phyloP scores from a whole-genome alignment of 768 basidiomycete genomes.

The Phlebiopsis gigantea region DNA sequence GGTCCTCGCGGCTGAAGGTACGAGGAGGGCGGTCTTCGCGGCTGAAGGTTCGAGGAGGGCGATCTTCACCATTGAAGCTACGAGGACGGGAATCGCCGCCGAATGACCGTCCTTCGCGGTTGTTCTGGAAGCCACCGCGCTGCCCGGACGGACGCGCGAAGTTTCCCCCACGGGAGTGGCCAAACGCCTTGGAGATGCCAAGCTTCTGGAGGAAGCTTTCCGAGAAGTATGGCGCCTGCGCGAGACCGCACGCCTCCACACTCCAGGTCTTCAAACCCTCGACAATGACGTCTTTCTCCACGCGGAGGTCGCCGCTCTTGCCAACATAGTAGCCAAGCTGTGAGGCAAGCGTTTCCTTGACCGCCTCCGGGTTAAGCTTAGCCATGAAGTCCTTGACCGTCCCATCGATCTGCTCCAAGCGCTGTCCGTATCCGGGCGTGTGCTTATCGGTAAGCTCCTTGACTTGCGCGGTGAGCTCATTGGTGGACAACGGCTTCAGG shows the following conservation, averaged over 20 bases:
- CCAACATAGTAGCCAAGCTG: constrained; percentile 69
- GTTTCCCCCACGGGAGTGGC: background rate
- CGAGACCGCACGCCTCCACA: constrained; percentile 46
- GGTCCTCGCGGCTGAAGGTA: background rate
- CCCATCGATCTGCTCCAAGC: constrained; percentile 24
- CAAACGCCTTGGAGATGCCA: constrained; percentile 21
- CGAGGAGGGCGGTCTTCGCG: background rate
- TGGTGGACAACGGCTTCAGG: constrained; percentile 51
- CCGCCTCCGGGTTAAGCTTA: constrained; percentile 40
- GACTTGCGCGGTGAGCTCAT: constrained; percentile 43
- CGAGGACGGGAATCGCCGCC: background rate
- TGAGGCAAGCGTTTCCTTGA: constrained; percentile 59
- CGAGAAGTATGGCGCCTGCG: constrained; percentile 46
- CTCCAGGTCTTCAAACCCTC: constrained; percentile 62
- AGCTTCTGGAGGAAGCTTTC: constrained; percentile 38
- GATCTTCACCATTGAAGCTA: background rate
- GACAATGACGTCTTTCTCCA: constrained; percentile 38
- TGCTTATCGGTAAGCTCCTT: constrained; percentile 35
- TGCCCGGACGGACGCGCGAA: background rate
- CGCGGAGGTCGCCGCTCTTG: constrained; percentile 43
- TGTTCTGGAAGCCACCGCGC: background rate
- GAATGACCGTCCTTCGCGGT: background rate
- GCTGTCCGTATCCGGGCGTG: constrained; percentile 11
- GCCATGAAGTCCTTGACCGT: constrained; percentile 27
- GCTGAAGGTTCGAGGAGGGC: background rate